These are phyloP conservation scores for Boletus speciosus DNA, from an alignment of 768 basidiomycete species.

Conservation along the genomic window DNA sequence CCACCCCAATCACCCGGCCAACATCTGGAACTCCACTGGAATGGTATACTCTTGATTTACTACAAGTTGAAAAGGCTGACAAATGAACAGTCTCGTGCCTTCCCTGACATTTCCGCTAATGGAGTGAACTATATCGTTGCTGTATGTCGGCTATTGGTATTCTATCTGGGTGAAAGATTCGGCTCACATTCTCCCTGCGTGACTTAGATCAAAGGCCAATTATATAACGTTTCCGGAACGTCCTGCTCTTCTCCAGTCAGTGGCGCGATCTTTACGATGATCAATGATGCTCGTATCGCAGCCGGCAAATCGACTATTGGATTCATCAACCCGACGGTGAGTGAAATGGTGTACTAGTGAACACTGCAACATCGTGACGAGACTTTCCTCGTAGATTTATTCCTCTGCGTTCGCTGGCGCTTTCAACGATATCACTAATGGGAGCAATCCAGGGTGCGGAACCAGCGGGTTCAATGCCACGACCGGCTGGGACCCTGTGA, in stretches of 20 bases:
- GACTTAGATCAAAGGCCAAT: constrained; percentile 34
- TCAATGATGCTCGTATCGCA: constrained; percentile 37
- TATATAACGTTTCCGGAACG: constrained; percentile 31
- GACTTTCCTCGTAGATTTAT: constrained; percentile 13
- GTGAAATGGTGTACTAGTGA: constrained; percentile 25
- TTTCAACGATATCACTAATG: constrained; percentile 22
- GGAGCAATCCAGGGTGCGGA: constrained; percentile 27
- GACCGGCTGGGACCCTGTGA: constrained; percentile 32
- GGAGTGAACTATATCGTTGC: constrained; percentile 33
- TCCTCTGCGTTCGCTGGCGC: constrained; percentile 8
- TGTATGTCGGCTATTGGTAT: constrained; percentile 5
- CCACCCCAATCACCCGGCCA: constrained; percentile 20
- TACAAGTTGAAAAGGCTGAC: constrained; percentile 28
- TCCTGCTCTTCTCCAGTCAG: constrained; percentile 32
- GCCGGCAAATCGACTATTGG: constrained; percentile 32
- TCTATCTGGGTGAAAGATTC: not conserved
- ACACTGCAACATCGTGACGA: not conserved
- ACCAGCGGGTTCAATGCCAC: constrained; percentile 26
- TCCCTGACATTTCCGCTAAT: constrained; percentile 37
- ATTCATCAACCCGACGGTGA: constrained; percentile 46
- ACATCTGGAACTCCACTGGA: constrained; percentile 29
- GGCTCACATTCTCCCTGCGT: too few species aligned
- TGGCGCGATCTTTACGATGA: constrained; percentile 32
- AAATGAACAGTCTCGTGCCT: constrained; percentile 34
- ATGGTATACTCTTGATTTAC: constrained; percentile 13